Percentiles rank a stretch among this genome's conserved stretches.
These are phyloP conservation scores for Wallemia mellicola DNA, from an alignment of 1,284 basidiomycete genomes.

Conservation along the genomic window DNA sequence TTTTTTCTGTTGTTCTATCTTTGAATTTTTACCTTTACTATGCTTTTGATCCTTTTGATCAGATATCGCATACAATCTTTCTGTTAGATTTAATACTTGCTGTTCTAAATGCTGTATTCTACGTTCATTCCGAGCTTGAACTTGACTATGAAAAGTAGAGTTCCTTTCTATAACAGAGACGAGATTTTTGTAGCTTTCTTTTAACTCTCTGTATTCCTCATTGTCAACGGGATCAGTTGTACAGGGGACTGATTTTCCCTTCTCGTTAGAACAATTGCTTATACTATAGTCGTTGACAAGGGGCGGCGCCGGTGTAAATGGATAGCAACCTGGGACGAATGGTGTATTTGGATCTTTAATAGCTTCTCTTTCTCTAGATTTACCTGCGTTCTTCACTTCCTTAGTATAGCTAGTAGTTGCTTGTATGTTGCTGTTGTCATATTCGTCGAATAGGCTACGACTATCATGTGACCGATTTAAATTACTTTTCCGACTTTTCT, in stretches of 20 bases:
- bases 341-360: not conserved
- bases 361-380: not conserved
- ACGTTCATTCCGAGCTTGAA: not conserved
- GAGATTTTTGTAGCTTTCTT: not conserved
- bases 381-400: no score
- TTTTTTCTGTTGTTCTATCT: not conserved
- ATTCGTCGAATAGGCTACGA: no score
- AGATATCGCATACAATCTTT: not conserved
- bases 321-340: not conserved
- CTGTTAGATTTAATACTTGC: not conserved
- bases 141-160: not conserved
- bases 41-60: not conserved
- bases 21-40: not conserved
- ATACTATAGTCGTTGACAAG: not conserved
- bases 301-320: not conserved
- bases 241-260: not conserved
- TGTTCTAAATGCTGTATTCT: not conserved
- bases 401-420: no score
- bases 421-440: no score
- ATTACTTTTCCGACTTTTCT: not conserved
- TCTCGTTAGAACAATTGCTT: not conserved
- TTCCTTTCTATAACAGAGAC: not conserved
- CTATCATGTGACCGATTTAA: no score
- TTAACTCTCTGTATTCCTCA: not conserved
- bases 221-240: not conserved